These are phyloP conservation scores for Taxillus chinensis DNA, from an alignment of 164 flowering plant genomes.

Conservation along the genomic window DNA sequence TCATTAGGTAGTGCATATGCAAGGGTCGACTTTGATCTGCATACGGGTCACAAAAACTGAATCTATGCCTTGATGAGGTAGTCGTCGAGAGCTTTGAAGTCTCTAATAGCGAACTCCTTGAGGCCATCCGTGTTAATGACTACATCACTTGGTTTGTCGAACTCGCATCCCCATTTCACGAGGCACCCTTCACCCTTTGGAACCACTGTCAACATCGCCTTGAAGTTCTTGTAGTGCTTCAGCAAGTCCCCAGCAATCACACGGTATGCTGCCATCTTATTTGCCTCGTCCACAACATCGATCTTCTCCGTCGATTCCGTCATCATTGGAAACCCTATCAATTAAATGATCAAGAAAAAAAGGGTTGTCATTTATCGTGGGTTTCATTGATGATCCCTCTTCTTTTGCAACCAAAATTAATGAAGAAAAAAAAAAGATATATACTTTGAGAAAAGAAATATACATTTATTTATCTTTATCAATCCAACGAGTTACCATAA, in stretches of 20 bases:
- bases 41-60: too few relatives aligned
- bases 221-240: slow-evolving; percentile 49
- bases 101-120: slow-evolving; percentile 41
- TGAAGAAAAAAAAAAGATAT: too few relatives aligned
- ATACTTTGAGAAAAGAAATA: too few relatives aligned
- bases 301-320: slow-evolving; percentile 40
- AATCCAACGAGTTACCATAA: too few relatives aligned
- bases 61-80: slow-evolving; percentile 18
- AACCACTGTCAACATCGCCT: slow-evolving; percentile 16
- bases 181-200: slow-evolving; percentile 44
- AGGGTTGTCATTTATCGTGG: too few relatives aligned
- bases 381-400: too few relatives aligned
- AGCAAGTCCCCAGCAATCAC: slow-evolving; percentile 59
- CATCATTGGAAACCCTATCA: slow-evolving; percentile 22
- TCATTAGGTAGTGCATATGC: too few relatives aligned
- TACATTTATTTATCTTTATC: too few relatives aligned
- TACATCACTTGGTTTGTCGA: slow-evolving; percentile 40
- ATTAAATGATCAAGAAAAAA: neutral
- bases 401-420: too few relatives aligned
- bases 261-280: slow-evolving; percentile 28
- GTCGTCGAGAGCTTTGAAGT: slow-evolving; percentile 44
- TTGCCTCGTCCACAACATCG: slow-evolving; percentile 39
- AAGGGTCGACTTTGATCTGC: too few relatives aligned
- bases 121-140: slow-evolving; percentile 31
- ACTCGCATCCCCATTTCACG: slow-evolving; percentile 53